Base-by-base conservation (phyloP, 805 yeast species). In the Ogataea methylovora region DNA sequence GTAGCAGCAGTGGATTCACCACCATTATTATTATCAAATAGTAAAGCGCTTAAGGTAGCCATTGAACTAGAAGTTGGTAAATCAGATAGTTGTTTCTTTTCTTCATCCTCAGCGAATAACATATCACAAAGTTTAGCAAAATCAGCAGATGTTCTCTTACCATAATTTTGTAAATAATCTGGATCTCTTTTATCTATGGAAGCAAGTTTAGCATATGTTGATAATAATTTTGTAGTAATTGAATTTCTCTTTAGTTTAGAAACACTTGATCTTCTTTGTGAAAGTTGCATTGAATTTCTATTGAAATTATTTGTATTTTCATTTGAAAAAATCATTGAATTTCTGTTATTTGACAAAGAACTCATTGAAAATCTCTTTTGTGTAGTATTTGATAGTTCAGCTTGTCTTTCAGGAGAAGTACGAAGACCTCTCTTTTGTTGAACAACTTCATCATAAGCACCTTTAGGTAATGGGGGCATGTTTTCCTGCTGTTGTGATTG, bases 51-150 rank as follows among this genome's bases (percentile, higher is more conserved):
- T 48, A 56, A 45, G 12, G 55, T 54, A 1, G 77, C 80, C 24
- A 65, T 76, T n/a, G 65, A 63, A 14, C 78, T 73, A 2, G 64
- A 49, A 16, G 41, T 39, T 33, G 49, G 40, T 10, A 55, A 36
- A 15, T 44, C 34, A 16, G 38, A 19, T n/a, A 8, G 14, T 13
- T 24, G 40, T 56, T 67, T 58, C 54, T 63, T 46, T 60, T 70
- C 52, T 63, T 73, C 61, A 58, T 24, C 24, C 3, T 10, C 16
- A n/a, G 16, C 27, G 63, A 82, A 82, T 38, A 82, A 74, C 55
- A 74, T 77, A 58, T 82, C 90, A 63, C 86, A 79, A 28, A 82
- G 61, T 2, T 82, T 71, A 10, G 87, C 92, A 63, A 82, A 82
- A 41, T 82, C 83, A 12, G 84, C 77, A 24, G 84, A 76, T 2